Base-by-base conservation (phyloP, 441 rosid species). In the Syzygium malaccense region DNA sequence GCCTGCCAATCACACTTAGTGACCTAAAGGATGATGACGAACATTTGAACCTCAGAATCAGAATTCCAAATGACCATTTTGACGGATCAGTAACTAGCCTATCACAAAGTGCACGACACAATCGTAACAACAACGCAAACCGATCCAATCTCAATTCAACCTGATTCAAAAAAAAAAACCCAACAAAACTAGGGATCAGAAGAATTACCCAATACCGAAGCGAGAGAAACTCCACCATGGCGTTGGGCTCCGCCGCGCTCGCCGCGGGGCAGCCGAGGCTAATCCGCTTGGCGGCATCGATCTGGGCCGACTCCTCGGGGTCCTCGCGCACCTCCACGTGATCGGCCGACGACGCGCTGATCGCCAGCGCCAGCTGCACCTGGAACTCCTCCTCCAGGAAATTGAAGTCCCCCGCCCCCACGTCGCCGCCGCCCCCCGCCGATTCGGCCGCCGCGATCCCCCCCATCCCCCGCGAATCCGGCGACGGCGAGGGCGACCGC, bases 271-370 rank as follows among this genome's bases (percentile, higher is more conserved):
- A 91, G 45, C 97, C 98, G 41, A 98, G 98, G 92, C 99, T 98
- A 91, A 98, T 96, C 94, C 95, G 92, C 94, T 98, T 98, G 86
- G 99, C 99, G 3, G 99, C 98, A 58, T 96, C 98, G 92, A 98
- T 94, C 98, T 97, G 98, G 90, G 95, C 99, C 8, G 97, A 95
- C 92, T 98, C 98, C 17, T 53, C 86, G 45, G 97, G 94, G 91
- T 96, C 95, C 92, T 93, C 94, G 51, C 93, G 75, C 68, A 93
- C 87, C 90, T 92, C 93, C 80, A 87, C 88, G 58, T 89, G 90
- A 89, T 89, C 90, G 66, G 95, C 93, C 92, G 96, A 98, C 89
- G 99, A 97, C 20, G 95, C 98, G 91, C 99, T 97, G 55, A 98
- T 96, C 80, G 98, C 99, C 92, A 98, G 88, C 88, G 99, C 99